A percentile compares a stretch with the other conserved stretches of the same genome.
Evolutionary conservation across 192 early-diverging fungal genomes (phyloP).

Genomic region (Lobulomyces angularis): DNA sequence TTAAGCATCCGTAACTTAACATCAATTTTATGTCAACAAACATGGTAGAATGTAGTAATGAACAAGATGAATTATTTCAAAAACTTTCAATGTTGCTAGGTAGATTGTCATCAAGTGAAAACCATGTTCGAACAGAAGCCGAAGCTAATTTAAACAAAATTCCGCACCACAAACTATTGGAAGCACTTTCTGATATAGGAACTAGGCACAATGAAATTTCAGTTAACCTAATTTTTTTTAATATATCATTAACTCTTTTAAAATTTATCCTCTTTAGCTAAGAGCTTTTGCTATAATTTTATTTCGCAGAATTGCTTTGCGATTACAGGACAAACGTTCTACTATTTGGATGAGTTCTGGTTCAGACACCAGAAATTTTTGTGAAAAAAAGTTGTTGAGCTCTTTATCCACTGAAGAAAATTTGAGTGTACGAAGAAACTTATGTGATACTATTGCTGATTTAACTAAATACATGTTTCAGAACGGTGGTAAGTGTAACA

Average conservation of each 20-base stretch:
- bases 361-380: constrained; percentile 43
- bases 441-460: constrained; percentile 88
- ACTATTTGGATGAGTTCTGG: constrained; percentile 67
- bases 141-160: constrained; percentile 47
- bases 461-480: constrained; percentile 43
- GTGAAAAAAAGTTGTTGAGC: constrained; percentile 65
- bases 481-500: constrained; percentile 16
- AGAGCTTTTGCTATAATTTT: constrained; percentile 58
- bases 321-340: constrained; percentile 12
- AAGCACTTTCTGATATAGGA: constrained; percentile 43
- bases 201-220: constrained; percentile 32
- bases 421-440: constrained; percentile 69
- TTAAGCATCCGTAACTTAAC: too few relatives aligned
- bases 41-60: too few relatives aligned
- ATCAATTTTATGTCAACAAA: too few relatives aligned
- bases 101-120: constrained; percentile 39
- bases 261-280: constrained; percentile 17
- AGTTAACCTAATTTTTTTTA: constrained; percentile 6
- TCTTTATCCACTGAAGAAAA: constrained; percentile 66
- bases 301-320: constrained; percentile 54
- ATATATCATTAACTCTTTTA: not conserved
- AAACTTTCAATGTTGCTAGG: constrained; percentile 23
- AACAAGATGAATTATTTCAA: constrained; percentile 10
- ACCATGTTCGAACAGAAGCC: constrained; percentile 44
- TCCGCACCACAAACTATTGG: constrained; percentile 45